These are phyloP conservation scores for Dentipellis sp. DNA, from an alignment of 768 basidiomycete genomes.

Conservation along the genomic window DNA sequence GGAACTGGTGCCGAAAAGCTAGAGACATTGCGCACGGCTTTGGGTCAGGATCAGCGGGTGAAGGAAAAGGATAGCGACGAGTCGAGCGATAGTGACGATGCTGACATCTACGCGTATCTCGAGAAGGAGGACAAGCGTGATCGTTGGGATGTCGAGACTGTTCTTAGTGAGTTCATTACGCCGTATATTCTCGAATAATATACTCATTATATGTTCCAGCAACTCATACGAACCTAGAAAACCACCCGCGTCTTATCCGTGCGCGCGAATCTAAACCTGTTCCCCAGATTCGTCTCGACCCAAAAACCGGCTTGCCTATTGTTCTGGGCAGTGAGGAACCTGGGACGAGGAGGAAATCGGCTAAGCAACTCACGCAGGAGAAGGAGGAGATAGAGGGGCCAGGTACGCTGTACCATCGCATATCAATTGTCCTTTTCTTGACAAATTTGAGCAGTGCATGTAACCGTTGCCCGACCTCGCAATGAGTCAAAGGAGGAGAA, in stretches of 20 bases:
- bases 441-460: constrained; percentile 23
- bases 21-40: constrained; percentile 63
- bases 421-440: constrained; percentile 8
- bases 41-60: constrained; percentile 62
- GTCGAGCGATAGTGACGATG: constrained; percentile 26
- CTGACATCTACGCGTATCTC: constrained; percentile 30
- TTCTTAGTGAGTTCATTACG: constrained; percentile 58
- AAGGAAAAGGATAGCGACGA: constrained; percentile 37
- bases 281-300: constrained; percentile 63
- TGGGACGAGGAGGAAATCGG: no score
- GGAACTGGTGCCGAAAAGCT: constrained; percentile 74
- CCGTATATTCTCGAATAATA: background rate
- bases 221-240: constrained; percentile 95
- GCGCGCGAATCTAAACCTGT: constrained; percentile 45
- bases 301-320: constrained; percentile 67
- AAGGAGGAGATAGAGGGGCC: no score
- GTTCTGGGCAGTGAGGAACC: constrained; percentile 15
- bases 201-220: constrained; percentile 34
- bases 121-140: constrained; percentile 52
- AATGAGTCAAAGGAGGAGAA: constrained; percentile 73
- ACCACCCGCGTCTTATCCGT: constrained; percentile 86
- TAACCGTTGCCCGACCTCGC: constrained; percentile 60
- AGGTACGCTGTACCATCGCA: constrained; percentile 1
- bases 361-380: no score
- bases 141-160: constrained; percentile 94